These are phyloP conservation scores for Annulohypoxylon stygium DNA, from an alignment of 495 filamentous ascomycete species.

Conservation along the genomic window DNA sequence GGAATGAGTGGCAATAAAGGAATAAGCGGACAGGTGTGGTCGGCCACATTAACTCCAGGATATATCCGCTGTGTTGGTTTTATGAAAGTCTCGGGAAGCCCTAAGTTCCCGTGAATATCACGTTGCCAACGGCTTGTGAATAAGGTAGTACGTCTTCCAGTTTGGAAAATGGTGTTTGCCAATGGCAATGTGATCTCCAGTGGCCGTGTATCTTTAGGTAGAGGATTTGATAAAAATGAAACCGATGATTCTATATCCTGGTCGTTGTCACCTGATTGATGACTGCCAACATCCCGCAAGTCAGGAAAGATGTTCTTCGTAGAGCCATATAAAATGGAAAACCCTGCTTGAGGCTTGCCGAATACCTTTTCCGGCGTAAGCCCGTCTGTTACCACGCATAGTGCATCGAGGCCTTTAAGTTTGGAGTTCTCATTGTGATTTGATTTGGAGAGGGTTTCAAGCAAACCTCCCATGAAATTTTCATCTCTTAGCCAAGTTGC, in stretches of 20 bases:
- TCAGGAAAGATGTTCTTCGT: slow-evolving; percentile 50
- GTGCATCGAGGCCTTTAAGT: slow-evolving; percentile 39
- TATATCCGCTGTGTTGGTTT: slow-evolving; percentile 51
- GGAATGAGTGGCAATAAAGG: slow-evolving; percentile 75
- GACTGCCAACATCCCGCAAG: slow-evolving; percentile 43
- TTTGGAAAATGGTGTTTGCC: slow-evolving; percentile 82
- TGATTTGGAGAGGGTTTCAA: slow-evolving; percentile 36
- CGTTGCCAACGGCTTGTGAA: slow-evolving; percentile 68
- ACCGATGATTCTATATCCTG: slow-evolving; percentile 34
- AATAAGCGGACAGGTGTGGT: slow-evolving; percentile 49
- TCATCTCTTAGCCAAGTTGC: slow-evolving; percentile 57
- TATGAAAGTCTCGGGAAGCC: slow-evolving; percentile 34
- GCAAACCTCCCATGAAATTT: slow-evolving; percentile 51
- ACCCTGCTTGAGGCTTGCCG: slow-evolving; percentile 49
- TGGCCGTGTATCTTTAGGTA: slow-evolving; percentile 32
- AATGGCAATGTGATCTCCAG: slow-evolving; percentile 69
- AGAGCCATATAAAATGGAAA: slow-evolving; percentile 57
- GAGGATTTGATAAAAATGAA: slow-evolving; percentile 44
- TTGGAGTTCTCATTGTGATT: background rate
- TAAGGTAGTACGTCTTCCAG: slow-evolving; percentile 73
- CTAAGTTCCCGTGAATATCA: slow-evolving; percentile 20
- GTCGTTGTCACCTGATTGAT: slow-evolving; percentile 5
- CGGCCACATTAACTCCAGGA: slow-evolving; percentile 8
- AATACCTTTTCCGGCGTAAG: slow-evolving; percentile 45
- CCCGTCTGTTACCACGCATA: slow-evolving; percentile 56